phyloP scores from a whole-genome alignment of 164 flowering plant species.

The Piper longum region DNA sequence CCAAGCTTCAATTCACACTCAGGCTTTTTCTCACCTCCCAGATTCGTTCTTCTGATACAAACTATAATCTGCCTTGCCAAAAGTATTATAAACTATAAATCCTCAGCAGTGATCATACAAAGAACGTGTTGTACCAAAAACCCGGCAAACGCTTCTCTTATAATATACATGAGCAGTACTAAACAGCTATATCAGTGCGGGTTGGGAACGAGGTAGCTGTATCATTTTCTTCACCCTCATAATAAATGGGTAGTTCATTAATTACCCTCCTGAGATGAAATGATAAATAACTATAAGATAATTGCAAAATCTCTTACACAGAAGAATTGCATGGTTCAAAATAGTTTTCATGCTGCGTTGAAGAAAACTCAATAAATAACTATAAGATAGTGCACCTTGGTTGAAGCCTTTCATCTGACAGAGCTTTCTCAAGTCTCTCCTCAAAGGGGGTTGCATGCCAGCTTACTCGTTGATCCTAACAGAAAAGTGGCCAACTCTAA shows the following conservation, averaged over 20 bases:
- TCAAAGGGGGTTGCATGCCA: slow-evolving; percentile 99
- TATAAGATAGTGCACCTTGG: slow-evolving; percentile 32
- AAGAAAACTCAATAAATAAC: not conserved
- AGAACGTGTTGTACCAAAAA: not conserved
- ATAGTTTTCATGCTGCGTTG: not conserved
- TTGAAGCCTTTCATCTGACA: slow-evolving; percentile 56
- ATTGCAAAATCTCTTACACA: not conserved
- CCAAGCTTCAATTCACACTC: not conserved
- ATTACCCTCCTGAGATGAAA: slow-evolving; percentile 25
- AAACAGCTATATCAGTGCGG: slow-evolving; percentile 32
- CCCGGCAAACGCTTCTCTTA: not conserved
- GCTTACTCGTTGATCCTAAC: slow-evolving; percentile 87
- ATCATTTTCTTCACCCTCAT: slow-evolving; percentile 47
- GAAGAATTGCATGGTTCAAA: not conserved
- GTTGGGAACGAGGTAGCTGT: slow-evolving; percentile 39
- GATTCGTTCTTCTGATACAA: no score
- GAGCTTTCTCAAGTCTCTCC: slow-evolving; percentile 86
- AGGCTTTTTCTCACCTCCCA: not conserved
- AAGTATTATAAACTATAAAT: no score
- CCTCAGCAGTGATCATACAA: no score
- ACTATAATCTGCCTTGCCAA: not conserved
- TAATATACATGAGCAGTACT: not conserved
- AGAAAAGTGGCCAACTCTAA: not conserved
- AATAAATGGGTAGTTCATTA: slow-evolving; percentile 18
- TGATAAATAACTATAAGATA: not conserved